Evolutionary conservation across 1,284 basidiomycete species (phyloP).

Genomic region (Fomitopsis schrenkii): DNA sequence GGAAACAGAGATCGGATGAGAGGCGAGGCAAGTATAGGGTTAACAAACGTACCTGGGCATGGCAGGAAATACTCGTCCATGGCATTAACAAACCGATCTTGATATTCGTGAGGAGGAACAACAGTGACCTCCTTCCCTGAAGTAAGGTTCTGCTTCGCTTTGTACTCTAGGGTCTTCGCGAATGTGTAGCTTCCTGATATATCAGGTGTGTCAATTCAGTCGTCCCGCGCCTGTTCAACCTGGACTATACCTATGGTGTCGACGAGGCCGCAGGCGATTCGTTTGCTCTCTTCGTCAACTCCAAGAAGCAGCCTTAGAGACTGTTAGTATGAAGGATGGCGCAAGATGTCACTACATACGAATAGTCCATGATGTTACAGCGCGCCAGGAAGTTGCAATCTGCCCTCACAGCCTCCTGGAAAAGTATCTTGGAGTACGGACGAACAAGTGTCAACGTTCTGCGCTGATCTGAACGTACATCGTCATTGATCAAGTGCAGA

Average conservation of each 20-base stretch:
- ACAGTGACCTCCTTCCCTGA: constrained; percentile 68
- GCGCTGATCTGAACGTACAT: constrained; percentile 47
- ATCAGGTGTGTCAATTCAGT: not conserved
- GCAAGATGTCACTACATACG: constrained; percentile 38
- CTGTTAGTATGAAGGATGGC: not conserved
- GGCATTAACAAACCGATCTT: constrained; percentile 62
- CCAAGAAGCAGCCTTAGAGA: constrained; percentile 54
- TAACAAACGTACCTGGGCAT: constrained; percentile 51
- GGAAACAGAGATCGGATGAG: not conserved
- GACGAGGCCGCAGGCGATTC: constrained; percentile 72
- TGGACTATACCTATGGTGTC: constrained; percentile 64
- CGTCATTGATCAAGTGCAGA: not conserved
- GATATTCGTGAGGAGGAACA: constrained; percentile 67
- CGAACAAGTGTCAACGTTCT: constrained; percentile 58
- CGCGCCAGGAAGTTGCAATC: constrained; percentile 70
- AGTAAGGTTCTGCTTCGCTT: constrained; percentile 67
- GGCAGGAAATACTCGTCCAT: constrained; percentile 69
- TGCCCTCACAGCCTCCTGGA: constrained; percentile 61
- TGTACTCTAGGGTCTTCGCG: constrained; percentile 75
- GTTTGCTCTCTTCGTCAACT: constrained; percentile 57
- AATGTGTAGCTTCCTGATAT: constrained; percentile 65
- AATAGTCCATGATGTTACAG: constrained; percentile 84
- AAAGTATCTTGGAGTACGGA: constrained; percentile 65
- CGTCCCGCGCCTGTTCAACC: not conserved
- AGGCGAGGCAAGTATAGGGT: not conserved